phyloP scores from a whole-genome alignment of 768 basidiomycete genomes.

The Neoboletus brunneissimus region DNA sequence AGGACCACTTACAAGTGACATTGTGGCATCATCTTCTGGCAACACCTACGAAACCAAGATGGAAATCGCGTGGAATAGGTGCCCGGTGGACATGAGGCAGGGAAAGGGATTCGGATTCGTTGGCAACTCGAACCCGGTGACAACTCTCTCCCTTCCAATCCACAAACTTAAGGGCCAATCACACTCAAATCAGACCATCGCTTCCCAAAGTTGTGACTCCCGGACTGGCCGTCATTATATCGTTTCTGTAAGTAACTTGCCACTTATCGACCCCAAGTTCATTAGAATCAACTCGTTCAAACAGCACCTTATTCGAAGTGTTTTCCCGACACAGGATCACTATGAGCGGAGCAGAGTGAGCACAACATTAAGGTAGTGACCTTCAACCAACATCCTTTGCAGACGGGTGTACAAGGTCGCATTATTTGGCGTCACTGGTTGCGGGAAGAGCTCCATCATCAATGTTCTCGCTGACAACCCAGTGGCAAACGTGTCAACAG shows the following conservation, averaged over 20 bases:
- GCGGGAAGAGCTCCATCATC: slow-evolving; percentile 32
- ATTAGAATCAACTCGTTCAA: neutral
- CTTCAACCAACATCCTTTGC: slow-evolving; percentile 3
- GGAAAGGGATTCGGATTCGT: slow-evolving; percentile 3
- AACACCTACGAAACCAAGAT: slow-evolving; percentile 7
- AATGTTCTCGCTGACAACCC: slow-evolving; percentile 27
- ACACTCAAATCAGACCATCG: neutral
- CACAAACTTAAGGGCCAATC: neutral
- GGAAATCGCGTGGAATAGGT: slow-evolving; percentile 10
- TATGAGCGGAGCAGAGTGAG: slow-evolving; percentile 20
- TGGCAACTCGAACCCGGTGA: neutral
- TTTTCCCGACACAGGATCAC: neutral
- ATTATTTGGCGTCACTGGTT: slow-evolving; percentile 29
- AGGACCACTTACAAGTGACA: neutral
- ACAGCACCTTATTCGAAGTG: neutral
- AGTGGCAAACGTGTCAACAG: slow-evolving; percentile 29
- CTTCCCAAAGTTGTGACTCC: neutral
- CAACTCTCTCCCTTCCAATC: neutral
- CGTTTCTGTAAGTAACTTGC: slow-evolving; percentile 7
- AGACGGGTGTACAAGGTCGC: slow-evolving; percentile 25
- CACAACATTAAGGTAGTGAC: neutral
- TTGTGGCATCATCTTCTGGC: neutral
- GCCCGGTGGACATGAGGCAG: slow-evolving; percentile 18
- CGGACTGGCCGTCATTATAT: neutral
- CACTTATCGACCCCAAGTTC: neutral